These are phyloP conservation scores for Tylopilus sp. DNA, from an alignment of 1,284 basidiomycete species.

Conservation along the genomic window DNA sequence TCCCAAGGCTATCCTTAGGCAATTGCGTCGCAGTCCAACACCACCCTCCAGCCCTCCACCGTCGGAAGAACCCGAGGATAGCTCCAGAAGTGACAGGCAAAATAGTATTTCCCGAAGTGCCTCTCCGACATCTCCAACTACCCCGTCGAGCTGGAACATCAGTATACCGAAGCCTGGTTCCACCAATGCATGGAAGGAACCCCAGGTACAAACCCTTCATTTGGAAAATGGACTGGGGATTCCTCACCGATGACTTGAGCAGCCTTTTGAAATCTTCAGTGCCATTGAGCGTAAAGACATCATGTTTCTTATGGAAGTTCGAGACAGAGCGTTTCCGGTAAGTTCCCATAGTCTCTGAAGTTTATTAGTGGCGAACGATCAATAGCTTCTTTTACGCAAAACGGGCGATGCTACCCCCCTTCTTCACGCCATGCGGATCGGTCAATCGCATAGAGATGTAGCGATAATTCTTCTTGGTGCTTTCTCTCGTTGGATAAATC, in stretches of 20 bases:
- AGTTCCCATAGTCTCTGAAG: slow-evolving; percentile 10
- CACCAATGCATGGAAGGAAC: slow-evolving; percentile 49
- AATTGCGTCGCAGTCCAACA: slow-evolving; percentile 42
- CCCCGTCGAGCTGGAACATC: slow-evolving; percentile 25
- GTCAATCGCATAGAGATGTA: slow-evolving; percentile 67
- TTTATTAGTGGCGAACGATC: slow-evolving; percentile 2
- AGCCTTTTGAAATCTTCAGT: slow-evolving; percentile 73
- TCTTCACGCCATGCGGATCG: slow-evolving; percentile 77
- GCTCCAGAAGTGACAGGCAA: slow-evolving; percentile 21
- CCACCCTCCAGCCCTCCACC: slow-evolving; percentile 27
- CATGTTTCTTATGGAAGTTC: slow-evolving; percentile 72
- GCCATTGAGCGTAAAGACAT: slow-evolving; percentile 73
- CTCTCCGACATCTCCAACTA: slow-evolving; percentile 31
- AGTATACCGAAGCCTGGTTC: slow-evolving; percentile 15
- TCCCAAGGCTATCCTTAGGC: slow-evolving; percentile 50
- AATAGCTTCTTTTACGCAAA: slow-evolving; percentile 66
- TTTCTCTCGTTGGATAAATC: slow-evolving; percentile 77
- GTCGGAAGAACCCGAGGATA: slow-evolving; percentile 16
- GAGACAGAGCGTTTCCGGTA: slow-evolving; percentile 75
- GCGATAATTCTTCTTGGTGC: slow-evolving; percentile 74
- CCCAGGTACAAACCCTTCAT: slow-evolving; percentile 45
- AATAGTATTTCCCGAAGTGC: slow-evolving; percentile 30
- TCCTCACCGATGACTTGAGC: slow-evolving; percentile 1
- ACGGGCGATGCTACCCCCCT: slow-evolving; percentile 73
- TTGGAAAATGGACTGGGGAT: not conserved